Evolutionary conservation across 148 eudicot genomes (phyloP).

Genomic region (Pouteria glomerata): DNA sequence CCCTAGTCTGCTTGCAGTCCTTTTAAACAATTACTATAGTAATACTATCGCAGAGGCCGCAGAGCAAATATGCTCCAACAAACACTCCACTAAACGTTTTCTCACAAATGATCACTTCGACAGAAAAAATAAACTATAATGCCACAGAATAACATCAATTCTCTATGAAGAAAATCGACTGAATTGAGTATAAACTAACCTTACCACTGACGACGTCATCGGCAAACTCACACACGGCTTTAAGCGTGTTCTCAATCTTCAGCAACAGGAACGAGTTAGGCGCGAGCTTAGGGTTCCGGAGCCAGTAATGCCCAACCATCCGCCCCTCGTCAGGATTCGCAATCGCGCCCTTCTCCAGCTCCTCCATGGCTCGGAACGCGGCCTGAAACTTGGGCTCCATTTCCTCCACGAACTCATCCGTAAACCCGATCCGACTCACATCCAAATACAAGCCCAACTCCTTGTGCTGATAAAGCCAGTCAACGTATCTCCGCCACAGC

Average conservation of each 20-base stretch:
- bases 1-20: too few relatives aligned
- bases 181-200: constrained; percentile 36
- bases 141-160: too few relatives aligned
- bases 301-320: constrained; percentile 97
- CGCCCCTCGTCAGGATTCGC: constrained; percentile 89
- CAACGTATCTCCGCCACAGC: constrained; percentile 66
- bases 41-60: too few relatives aligned
- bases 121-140: too few relatives aligned
- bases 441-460: constrained; percentile 77
- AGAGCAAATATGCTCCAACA: background rate
- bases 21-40: too few relatives aligned
- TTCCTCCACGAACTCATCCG: constrained; percentile 50
- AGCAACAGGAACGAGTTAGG: constrained; percentile 49
- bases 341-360: constrained; percentile 76
- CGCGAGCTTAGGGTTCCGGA: constrained; percentile 59
- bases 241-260: constrained; percentile 77
- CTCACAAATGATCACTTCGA: too few relatives aligned
- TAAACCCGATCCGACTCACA: constrained; percentile 79
- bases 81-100: background rate
- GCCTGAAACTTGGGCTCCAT: constrained; percentile 59
- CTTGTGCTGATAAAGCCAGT: constrained; percentile 92
- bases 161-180: background rate
- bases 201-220: constrained; percentile 64
- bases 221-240: constrained; percentile 55
- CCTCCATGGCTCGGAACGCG: constrained; percentile 66